These are phyloP conservation scores for Podospora tetraspora DNA, from an alignment of 495 filamentous ascomycete genomes.

Conservation along the genomic window DNA sequence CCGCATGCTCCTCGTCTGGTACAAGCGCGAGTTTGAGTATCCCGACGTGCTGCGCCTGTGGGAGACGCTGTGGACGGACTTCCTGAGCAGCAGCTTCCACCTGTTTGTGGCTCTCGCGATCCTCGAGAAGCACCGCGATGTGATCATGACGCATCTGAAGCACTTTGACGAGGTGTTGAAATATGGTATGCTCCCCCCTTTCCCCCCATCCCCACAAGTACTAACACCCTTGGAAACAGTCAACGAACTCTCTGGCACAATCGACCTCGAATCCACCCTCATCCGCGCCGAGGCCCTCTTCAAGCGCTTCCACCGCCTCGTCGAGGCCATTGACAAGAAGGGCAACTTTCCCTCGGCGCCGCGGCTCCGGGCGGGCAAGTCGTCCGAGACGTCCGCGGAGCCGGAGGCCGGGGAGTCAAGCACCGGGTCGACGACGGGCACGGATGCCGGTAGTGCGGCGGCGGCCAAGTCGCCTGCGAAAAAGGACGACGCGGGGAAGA, in stretches of 20 bases:
- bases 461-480: slow-evolving; percentile 2
- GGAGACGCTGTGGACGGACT: slow-evolving; percentile 95
- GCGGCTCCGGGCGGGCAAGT: slow-evolving; percentile 26
- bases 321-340: slow-evolving; percentile 86
- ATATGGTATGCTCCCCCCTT: slow-evolving; percentile 61
- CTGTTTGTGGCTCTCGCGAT: slow-evolving; percentile 91
- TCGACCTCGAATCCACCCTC: slow-evolving; percentile 79
- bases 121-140: slow-evolving; percentile 86
- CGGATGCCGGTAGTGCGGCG: slow-evolving; percentile 1
- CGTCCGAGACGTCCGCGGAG: slow-evolving; percentile 17
- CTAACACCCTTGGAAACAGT: slow-evolving; percentile 46
- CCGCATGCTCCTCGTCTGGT: slow-evolving; percentile 97
- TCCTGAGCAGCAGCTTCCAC: slow-evolving; percentile 79
- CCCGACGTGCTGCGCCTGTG: slow-evolving; percentile 78
- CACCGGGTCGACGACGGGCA: slow-evolving; percentile 4
- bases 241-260: slow-evolving; percentile 90
- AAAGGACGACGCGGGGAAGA: slow-evolving; percentile 19
- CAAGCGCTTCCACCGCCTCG: slow-evolving; percentile 74
- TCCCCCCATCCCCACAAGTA: not conserved
- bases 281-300: slow-evolving; percentile 85
- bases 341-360: slow-evolving; percentile 65
- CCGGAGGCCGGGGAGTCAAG: not conserved
- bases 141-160: slow-evolving; percentile 91
- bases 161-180: slow-evolving; percentile 97
- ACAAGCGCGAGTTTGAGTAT: slow-evolving; percentile 95